Base-by-base conservation (phyloP, 192 early-diverging fungal species). In the Globomyces pollinis-pini region DNA sequence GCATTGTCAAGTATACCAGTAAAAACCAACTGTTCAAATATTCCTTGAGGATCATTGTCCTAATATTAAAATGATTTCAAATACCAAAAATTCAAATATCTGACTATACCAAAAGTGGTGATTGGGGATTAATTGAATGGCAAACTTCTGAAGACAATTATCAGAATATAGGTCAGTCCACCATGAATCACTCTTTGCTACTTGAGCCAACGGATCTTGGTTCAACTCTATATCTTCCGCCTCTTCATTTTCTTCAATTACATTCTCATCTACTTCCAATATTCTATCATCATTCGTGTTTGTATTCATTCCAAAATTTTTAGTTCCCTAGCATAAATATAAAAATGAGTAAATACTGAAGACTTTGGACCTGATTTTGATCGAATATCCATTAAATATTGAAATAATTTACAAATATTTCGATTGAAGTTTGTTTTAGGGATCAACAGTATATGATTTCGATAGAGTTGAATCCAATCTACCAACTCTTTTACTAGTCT, bases 351-450 rank as follows among this genome's bases (percentile, higher is more conserved):
- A n/a, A n/a, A n/a, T n/a, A n/a, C n/a, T n/a, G n/a, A n/a, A n/a
- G n/a, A n/a, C n/a, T n/a, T n/a, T n/a, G n/a, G n/a, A n/a, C n/a
- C n/a, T n/a, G n/a, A n/a, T n/a, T n/a, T n/a, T n/a, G n/a, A n/a
- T 47, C 45, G 4, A 11, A 26, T 35, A 15, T 49, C 56, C 23
- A 70, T 26, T 1, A 52, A 23, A 18, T 24, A 7, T 39, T 72
- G 70, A 8, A 72, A 11, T 21, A 24, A 13, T 30, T 42, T 32
- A 57, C 49, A 61, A 20, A 15, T 57, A 15, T 30, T 16, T 0
- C 66, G 26, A 55, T 72, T 61, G 38, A 65, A 72, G 2, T 1
- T 2, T 24, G 70, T 72, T 11, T 47, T 16, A 30, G 57, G 56
- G 8, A 72, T 60, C 26, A 60, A 65, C 24, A 67, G 63, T 6